Base-by-base conservation (phyloP, 2,329 filamentous ascomycete species). In the Bimuria novae-zelandiae region DNA sequence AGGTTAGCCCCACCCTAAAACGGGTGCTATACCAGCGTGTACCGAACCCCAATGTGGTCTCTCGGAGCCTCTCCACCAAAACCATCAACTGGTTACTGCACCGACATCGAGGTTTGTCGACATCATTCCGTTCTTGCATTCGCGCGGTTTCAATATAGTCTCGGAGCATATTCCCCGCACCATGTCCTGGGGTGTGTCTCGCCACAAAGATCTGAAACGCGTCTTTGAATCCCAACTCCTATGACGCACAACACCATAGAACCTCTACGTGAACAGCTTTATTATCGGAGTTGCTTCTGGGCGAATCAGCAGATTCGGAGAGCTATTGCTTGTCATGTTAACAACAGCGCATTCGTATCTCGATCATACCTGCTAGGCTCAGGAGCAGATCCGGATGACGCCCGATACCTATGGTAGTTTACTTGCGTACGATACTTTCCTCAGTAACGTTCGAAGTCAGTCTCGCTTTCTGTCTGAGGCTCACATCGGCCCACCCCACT, bases 131-230 rank as follows among this genome's bases (percentile, higher is more conserved):
- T 41, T 42, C 44, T 17, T 50, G 50, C 50, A 46, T 45, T 42
- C 29, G 37, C 19, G 6, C 36, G n/a, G 58, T 59, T 57, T 61
- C 56, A 56, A 60, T 55, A 29, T 3, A 32, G 55, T 55, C 52
- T 61, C 55, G 58, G 51, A 36, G 51, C 22, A n/a, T n/a, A n/a
- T n/a, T n/a, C n/a, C n/a, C n/a, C n/a, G n/a, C n/a, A n/a, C n/a
- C n/a, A n/a, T 33, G 6, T 14, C 22, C 33, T 22, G 39, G 49
- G 43, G 7, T 21, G 12, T 35, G 42, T 35, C 42, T 45, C 51
- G 29, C 32, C 49, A 25, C 41, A 33, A 39, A 17, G 8, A 44
- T 17, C 10, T 54, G 55, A 61, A 59, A 61, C 58, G 42, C 40
- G 39, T 43, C 41, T 7, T 48, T 44, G 32, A 45, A 42, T 19